A percentile compares a stretch with the other conserved stretches of the same genome.
phyloP scores from a whole-genome alignment of 2,329 filamentous ascomycete genomes.

The Pestalotiopsis sp. region DNA sequence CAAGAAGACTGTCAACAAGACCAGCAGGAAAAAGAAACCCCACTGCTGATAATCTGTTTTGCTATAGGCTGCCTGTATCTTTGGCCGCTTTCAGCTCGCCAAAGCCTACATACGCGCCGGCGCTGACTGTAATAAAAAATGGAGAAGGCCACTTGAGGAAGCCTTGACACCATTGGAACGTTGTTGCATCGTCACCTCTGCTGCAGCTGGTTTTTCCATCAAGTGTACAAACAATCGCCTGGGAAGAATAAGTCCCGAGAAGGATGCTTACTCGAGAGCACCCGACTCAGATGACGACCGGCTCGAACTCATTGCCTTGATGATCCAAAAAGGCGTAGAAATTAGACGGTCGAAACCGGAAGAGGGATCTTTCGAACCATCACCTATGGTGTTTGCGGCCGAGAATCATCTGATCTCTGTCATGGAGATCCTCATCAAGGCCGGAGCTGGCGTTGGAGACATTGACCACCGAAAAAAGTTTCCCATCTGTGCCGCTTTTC shows the following conservation, averaged over 20 bases:
- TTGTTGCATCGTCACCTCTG: not conserved
- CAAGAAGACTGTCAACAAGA: no score
- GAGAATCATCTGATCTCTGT: not conserved
- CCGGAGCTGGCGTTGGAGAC: not conserved
- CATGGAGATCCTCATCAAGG: not conserved
- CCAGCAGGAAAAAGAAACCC: no score
- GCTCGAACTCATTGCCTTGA: not conserved
- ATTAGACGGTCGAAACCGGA: not conserved
- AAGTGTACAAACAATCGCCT: not conserved
- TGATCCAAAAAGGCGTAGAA: not conserved
- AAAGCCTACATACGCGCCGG: not conserved
- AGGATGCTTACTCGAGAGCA: not conserved
- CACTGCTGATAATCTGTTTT: not conserved
- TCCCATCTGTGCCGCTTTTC: not conserved
- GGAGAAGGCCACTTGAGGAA: not conserved
- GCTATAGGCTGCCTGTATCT: not conserved
- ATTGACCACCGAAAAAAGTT: not conserved
- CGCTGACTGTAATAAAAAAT: not conserved
- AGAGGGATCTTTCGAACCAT: not conserved
- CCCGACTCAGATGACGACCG: not conserved
- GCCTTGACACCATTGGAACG: not conserved
- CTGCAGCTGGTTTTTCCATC: not conserved
- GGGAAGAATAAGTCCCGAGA: no score
- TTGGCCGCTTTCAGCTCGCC: not conserved
- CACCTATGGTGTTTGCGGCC: not conserved